phyloP scores from a whole-genome alignment of 495 filamentous ascomycete species.

The Lasiosphaeria ovina region DNA sequence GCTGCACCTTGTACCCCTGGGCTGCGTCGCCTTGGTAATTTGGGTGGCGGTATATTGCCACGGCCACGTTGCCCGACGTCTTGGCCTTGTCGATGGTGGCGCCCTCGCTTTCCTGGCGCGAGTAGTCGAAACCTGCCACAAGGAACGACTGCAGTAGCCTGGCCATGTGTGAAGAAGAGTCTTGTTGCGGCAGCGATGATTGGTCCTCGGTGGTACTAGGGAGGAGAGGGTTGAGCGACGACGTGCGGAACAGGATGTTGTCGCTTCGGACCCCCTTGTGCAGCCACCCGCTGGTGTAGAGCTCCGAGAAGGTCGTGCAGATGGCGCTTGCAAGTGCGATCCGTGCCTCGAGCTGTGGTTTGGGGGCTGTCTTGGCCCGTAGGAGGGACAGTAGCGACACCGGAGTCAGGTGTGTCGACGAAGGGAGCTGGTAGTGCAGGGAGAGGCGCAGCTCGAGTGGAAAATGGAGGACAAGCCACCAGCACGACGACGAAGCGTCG shows the following conservation, averaged over 20 bases:
- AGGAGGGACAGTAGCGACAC: slow-evolving; percentile 13
- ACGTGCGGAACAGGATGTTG: slow-evolving; percentile 45
- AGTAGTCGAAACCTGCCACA: slow-evolving; percentile 9
- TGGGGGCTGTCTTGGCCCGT: slow-evolving; percentile 1
- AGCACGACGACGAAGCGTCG: slow-evolving; percentile 5
- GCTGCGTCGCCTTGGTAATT: slow-evolving; percentile 15
- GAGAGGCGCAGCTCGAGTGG: background rate
- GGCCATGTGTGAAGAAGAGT: background rate
- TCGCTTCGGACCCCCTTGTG: slow-evolving; percentile 50
- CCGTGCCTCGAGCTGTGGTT: slow-evolving; percentile 10
- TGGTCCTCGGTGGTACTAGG: background rate
- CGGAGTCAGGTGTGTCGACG: background rate
- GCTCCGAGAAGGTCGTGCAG: slow-evolving; percentile 11
- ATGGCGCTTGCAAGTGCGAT: slow-evolving; percentile 11
- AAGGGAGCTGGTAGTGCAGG: background rate
- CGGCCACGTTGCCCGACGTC: background rate
- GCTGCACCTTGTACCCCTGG: slow-evolving; percentile 12
- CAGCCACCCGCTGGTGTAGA: slow-evolving; percentile 40
- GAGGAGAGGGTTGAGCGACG: background rate
- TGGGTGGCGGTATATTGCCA: slow-evolving; percentile 12
- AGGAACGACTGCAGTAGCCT: background rate
- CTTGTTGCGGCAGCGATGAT: background rate
- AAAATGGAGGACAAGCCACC: slow-evolving; percentile 14
- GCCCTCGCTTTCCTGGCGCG: slow-evolving; percentile 13
- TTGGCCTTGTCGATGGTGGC: slow-evolving; percentile 13